These are phyloP conservation scores for Aspergillus transmontanensis DNA, from an alignment of 2,329 filamentous ascomycete species.

Conservation along the genomic window DNA sequence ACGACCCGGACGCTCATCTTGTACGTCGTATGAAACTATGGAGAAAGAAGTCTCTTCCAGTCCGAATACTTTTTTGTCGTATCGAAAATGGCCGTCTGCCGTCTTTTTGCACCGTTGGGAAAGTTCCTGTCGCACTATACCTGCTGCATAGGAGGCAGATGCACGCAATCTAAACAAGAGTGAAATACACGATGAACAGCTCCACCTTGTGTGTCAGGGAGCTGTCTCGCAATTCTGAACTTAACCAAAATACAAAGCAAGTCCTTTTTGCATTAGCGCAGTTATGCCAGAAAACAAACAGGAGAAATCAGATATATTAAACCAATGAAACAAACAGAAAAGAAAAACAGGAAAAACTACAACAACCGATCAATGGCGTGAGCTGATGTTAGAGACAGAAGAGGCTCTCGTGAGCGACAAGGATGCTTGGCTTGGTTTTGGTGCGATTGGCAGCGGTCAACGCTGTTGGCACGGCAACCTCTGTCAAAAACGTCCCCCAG, in stretches of 20 bases:
- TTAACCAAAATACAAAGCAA: neutral
- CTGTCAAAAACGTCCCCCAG: neutral
- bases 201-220: neutral
- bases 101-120: neutral
- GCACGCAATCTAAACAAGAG: neutral
- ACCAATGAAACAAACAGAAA: neutral
- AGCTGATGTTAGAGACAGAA: neutral
- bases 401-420: constrained; percentile 9
- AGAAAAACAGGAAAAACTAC: constrained; percentile 15
- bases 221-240: neutral
- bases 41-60: neutral
- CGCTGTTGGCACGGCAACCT: constrained; percentile 30
- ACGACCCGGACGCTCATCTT: constrained; percentile 73
- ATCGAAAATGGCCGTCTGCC: neutral
- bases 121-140: neutral
- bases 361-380: neutral
- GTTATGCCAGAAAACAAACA: neutral
- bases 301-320: neutral
- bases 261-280: neutral
- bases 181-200: neutral
- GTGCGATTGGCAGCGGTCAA: constrained; percentile 20
- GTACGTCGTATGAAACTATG: neutral
- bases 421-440: constrained; percentile 15
- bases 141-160: neutral
- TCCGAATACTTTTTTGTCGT: neutral